Evolutionary conservation across 1,139 yeast genomes (phyloP).

Genomic region (Pichia sp.): DNA sequence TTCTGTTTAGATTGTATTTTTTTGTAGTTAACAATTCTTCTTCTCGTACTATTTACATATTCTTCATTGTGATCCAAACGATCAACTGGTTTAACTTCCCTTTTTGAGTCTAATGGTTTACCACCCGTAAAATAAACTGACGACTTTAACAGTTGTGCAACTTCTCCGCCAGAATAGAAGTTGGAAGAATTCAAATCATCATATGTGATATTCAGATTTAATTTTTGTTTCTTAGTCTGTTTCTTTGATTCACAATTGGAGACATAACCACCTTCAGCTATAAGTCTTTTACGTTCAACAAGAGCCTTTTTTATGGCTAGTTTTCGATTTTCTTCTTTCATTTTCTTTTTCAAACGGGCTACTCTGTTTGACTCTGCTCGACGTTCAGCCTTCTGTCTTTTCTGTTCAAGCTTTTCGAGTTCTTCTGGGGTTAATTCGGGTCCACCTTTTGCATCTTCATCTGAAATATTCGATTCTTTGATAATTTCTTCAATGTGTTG

Average conservation of each 20-base stretch:
- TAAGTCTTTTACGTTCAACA: conserved; percentile 8
- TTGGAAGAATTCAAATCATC: conserved; percentile 7
- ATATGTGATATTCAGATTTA: neutral
- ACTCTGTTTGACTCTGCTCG: conserved; percentile 5
- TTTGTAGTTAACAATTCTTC: neutral
- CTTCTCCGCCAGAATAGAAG: conserved; percentile 18
- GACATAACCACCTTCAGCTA: conserved; percentile 4
- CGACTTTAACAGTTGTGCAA: conserved; percentile 20
- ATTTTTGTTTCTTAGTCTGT: neutral
- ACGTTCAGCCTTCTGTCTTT: conserved; percentile 5
- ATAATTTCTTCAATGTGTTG: conserved; percentile 5
- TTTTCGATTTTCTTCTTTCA: conserved; percentile 4
- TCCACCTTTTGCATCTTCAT: neutral
- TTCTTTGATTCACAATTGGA: conserved; percentile 10
- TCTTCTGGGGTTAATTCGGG: conserved; percentile 4
- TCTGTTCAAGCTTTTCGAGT: conserved; percentile 5
- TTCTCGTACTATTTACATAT: conserved; percentile 1
- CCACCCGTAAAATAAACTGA: conserved; percentile 24
- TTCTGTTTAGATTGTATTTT: neutral
- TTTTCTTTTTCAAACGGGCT: neutral
- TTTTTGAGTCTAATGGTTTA: conserved; percentile 14
- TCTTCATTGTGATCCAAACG: conserved; percentile 17
- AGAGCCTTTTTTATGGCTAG: conserved; percentile 1
- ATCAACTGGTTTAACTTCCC: conserved; percentile 23
- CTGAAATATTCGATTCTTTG: conserved; percentile 4